Percentiles rank a stretch among this genome's conserved stretches.
phyloP scores from a whole-genome alignment of 176 grass and related monocot genomes.

The Carex littledalei region DNA sequence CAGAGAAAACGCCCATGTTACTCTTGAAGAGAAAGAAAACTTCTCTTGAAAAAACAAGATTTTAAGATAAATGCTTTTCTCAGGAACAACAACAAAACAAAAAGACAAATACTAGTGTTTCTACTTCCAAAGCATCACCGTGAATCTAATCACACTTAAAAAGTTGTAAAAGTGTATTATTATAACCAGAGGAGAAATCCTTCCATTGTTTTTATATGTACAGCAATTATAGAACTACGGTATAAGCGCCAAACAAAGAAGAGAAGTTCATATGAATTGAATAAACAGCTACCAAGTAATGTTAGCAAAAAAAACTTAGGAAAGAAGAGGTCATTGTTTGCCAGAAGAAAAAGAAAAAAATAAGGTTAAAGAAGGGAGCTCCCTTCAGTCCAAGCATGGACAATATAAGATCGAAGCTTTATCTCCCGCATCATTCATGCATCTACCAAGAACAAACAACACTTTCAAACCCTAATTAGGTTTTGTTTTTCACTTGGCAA shows the following conservation, averaged over 20 bases:
- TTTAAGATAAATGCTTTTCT: not conserved
- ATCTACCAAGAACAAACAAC: conserved; percentile 53
- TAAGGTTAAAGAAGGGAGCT: conserved; percentile 58
- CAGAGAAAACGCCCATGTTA: too few relatives aligned
- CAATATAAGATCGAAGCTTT: conserved; percentile 49
- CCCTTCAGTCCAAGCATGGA: conserved; percentile 98
- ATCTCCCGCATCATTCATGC: conserved; percentile 98
- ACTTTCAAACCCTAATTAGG: conserved; percentile 2
- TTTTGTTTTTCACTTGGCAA: conserved; percentile 37
- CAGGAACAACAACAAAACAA: not conserved
- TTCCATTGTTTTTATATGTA: too few relatives aligned
- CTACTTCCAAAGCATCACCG: not conserved
- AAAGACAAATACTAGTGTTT: not conserved
- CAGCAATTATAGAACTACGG: too few relatives aligned
- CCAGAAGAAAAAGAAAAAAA: not conserved
- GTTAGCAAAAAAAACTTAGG: not conserved
- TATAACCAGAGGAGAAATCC: not conserved
- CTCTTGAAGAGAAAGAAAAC: not conserved
- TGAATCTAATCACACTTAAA: not conserved
- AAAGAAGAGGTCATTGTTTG: not conserved
- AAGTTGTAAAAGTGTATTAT: not conserved
- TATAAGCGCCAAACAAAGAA: not conserved
- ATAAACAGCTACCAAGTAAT: not conserved
- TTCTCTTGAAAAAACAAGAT: not conserved
- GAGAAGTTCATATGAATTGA: not conserved